A percentile compares a stretch with the other conserved stretches of the same genome.
Evolutionary conservation across 176 grass and related monocot genomes (phyloP).

Genomic region (Poa pratensis): DNA sequence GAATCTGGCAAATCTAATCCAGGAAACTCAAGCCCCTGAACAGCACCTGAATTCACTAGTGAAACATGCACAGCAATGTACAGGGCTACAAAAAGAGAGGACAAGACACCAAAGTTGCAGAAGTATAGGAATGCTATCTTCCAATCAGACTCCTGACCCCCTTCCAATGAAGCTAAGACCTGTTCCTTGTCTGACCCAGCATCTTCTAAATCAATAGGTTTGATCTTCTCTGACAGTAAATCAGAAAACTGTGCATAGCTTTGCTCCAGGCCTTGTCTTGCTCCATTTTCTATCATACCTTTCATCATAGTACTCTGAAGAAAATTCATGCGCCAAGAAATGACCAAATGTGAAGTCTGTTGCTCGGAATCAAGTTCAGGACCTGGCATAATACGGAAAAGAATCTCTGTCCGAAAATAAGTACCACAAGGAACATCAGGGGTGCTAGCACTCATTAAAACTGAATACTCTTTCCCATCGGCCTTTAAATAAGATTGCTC

Average conservation of each 20-base stretch:
- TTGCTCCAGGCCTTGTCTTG: constrained; percentile 85
- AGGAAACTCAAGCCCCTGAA: constrained; percentile 74
- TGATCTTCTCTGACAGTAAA: constrained; percentile 71
- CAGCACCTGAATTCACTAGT: constrained; percentile 45
- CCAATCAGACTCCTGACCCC: constrained; percentile 60
- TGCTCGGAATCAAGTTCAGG: constrained; percentile 69
- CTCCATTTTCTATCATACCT: constrained; percentile 95
- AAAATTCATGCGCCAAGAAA: constrained; percentile 98
- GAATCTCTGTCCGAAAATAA: constrained; percentile 87
- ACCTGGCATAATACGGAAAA: constrained; percentile 79
- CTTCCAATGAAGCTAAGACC: constrained; percentile 63
- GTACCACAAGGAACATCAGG: constrained; percentile 91
- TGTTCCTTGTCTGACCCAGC: constrained; percentile 62
- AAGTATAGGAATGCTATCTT: constrained; percentile 78
- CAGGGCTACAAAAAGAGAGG: constrained; percentile 63
- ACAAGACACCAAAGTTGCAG: constrained; percentile 75
- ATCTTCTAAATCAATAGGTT: constrained; percentile 62
- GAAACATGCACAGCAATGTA: constrained; percentile 76
- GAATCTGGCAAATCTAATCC: constrained; percentile 96
- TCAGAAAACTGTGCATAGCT: constrained; percentile 73
- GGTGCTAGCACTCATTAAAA: constrained; percentile 80
- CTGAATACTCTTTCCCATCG: constrained; percentile 71
- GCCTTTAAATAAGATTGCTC: constrained; percentile 94
- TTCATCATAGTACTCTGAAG: constrained; percentile 96
- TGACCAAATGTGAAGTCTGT: constrained; percentile 69